These are phyloP conservation scores for Nicotiana otophora DNA, from an alignment of 257 asterid species.

Conservation along the genomic window DNA sequence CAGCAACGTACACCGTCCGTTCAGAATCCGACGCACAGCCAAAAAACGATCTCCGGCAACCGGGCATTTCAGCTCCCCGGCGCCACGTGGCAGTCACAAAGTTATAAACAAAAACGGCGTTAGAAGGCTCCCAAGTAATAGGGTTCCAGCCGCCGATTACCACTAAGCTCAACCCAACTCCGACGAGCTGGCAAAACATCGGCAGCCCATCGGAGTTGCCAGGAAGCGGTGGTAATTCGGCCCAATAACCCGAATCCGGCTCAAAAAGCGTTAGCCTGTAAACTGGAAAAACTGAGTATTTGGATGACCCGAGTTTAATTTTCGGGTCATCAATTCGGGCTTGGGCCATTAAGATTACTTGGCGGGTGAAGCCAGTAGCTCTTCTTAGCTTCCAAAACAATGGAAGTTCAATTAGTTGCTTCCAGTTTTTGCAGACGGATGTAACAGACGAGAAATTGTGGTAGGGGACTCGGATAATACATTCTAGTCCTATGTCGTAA, in stretches of 20 bases:
- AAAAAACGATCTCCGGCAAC: conserved; percentile 49
- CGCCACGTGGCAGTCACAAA: conserved; percentile 60
- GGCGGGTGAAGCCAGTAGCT: conserved; percentile 28
- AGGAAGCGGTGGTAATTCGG: conserved; percentile 49
- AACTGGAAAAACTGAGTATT: conserved; percentile 26
- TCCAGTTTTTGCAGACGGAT: conserved; percentile 58
- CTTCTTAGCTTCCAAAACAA: conserved; percentile 51
- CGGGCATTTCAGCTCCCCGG: conserved; percentile 64
- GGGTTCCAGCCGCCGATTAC: conserved; percentile 73
- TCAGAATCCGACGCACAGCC: conserved; percentile 57
- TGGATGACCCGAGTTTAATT: background rate
- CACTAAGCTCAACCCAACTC: conserved; percentile 52
- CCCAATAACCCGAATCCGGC: conserved; percentile 59
- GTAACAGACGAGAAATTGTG: conserved; percentile 37
- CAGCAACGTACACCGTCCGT: conserved; percentile 55
- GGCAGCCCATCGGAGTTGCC: conserved; percentile 50
- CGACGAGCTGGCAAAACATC: conserved; percentile 56
- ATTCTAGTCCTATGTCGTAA: conserved; percentile 51
- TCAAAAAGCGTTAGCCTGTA: conserved; percentile 53
- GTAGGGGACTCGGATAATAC: conserved; percentile 48
- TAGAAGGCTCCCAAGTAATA: conserved; percentile 44
- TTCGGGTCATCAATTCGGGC: conserved; percentile 25
- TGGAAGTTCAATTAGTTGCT: conserved; percentile 35
- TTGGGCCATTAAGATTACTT: conserved; percentile 37
- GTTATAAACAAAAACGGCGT: conserved; percentile 35